Evolutionary conservation across 768 basidiomycete species (phyloP).

Genomic region (Trichaptum fuscoviolaceum): DNA sequence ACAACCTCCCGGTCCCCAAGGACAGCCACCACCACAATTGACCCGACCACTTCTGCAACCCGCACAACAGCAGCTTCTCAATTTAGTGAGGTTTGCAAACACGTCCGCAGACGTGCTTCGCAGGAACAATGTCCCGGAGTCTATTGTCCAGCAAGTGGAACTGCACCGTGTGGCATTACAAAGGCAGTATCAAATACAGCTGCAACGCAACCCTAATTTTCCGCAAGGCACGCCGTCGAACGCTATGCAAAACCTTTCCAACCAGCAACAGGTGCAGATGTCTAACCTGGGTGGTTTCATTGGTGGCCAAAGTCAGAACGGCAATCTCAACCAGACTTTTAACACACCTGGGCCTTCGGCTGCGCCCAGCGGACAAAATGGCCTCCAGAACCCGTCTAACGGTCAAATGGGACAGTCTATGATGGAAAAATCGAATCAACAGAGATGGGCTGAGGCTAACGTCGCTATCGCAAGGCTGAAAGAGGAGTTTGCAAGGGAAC

Average conservation of each 20-base stretch:
- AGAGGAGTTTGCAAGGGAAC: conserved; percentile 27
- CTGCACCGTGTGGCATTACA: conserved; percentile 35
- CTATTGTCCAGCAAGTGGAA: conserved; percentile 55
- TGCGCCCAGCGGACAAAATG: conserved; percentile 12
- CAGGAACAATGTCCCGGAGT: conserved; percentile 40
- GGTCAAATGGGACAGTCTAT: background rate
- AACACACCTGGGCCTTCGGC: conserved; percentile 13
- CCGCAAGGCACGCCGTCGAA: background rate
- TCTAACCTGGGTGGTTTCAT: conserved; percentile 31
- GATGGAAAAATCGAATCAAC: conserved; percentile 20
- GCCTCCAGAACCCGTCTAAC: background rate
- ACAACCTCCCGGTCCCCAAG: conserved; percentile 6
- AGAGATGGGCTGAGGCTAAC: conserved; percentile 28
- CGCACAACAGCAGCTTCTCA: conserved; percentile 29
- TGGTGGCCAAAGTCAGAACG: conserved; percentile 22
- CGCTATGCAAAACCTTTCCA: conserved; percentile 9
- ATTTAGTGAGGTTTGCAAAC: conserved; percentile 44
- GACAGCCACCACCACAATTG: conserved; percentile 8
- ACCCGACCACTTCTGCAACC: background rate
- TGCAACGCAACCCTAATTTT: conserved; percentile 5
- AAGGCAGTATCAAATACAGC: conserved; percentile 15
- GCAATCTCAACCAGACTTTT: conserved; percentile 21
- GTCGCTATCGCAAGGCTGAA: conserved; percentile 28
- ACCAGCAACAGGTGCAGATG: conserved; percentile 30
- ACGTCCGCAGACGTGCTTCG: conserved; percentile 47